Conservation (phyloP, 2,329 filamentous ascomycete genomes). For the Zymoseptoria tritici region DNA sequence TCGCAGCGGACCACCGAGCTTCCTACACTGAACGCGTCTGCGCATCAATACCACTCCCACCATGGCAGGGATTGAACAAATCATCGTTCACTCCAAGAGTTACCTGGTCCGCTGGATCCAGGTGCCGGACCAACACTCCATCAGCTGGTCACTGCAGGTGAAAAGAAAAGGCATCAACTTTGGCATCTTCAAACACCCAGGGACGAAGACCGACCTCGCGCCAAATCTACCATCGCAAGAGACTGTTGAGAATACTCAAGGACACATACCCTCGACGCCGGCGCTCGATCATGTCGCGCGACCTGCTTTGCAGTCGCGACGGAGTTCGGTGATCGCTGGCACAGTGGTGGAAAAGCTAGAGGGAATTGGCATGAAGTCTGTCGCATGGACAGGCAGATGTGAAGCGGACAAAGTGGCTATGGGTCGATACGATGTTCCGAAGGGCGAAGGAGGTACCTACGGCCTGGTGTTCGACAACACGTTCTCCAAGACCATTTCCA, state of each 20-base stretch:
- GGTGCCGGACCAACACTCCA: constrained; percentile 80
- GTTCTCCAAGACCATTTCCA: constrained; percentile 90
- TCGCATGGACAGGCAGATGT: constrained; percentile 84
- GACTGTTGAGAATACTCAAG: constrained; percentile 32
- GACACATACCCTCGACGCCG: constrained; percentile 29
- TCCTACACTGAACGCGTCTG: not conserved
- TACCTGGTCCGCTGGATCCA: constrained; percentile 98
- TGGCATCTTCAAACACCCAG: constrained; percentile 94
- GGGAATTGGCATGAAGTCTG: constrained; percentile 53
- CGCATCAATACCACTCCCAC: not conserved
- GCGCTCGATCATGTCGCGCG: constrained; percentile 28
- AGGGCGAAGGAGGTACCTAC: constrained; percentile 80
- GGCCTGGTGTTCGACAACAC: constrained; percentile 98
- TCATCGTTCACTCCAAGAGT: constrained; percentile 98
- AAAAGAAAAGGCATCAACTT: constrained; percentile 99
- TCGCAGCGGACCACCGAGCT: not conserved
- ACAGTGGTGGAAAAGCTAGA: constrained; percentile 61
- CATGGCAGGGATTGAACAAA: constrained; percentile 93
- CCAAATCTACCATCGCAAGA: constrained; percentile 37
- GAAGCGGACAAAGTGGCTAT: constrained; percentile 93
- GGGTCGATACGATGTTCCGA: constrained; percentile 73
- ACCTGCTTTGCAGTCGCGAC: constrained; percentile 37
- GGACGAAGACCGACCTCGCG: constrained; percentile 53
- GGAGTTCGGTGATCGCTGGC: constrained; percentile 40
- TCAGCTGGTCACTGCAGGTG: constrained; percentile 95